Conservation (phyloP, 805 yeast species). For the Blastobotrys robertii region DNA sequence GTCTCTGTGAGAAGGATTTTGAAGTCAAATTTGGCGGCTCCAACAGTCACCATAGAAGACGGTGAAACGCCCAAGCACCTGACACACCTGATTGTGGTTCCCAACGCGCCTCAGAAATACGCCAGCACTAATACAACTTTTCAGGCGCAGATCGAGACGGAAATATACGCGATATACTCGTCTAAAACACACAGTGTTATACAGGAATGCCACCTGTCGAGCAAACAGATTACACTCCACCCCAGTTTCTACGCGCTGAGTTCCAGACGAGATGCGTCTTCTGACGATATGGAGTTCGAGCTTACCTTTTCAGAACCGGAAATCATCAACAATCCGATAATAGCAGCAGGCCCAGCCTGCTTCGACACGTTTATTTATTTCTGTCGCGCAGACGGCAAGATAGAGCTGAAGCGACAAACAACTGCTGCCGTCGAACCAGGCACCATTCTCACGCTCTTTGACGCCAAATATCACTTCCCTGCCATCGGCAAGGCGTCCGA, state of each 20-base stretch:
- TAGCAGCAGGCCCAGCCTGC: constrained; percentile 7
- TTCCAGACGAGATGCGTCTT: constrained; percentile 6
- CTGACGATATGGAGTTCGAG: constrained; percentile 7
- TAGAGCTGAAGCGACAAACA: constrained; percentile 12
- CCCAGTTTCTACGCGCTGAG: constrained; percentile 13
- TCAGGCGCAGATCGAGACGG: constrained; percentile 2
- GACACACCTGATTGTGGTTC: constrained; percentile 10
- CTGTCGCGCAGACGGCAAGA: constrained; percentile 11
- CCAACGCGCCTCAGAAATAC: constrained; percentile 7
- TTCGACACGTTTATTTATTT: constrained; percentile 11
- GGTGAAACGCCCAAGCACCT: constrained; percentile 1
- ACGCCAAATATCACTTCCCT: constrained; percentile 18
- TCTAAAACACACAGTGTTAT: constrained; percentile 4
- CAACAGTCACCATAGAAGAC: background rate
- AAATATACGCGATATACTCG: constrained; percentile 11
- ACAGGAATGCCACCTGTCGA: constrained; percentile 9
- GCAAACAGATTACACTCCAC: constrained; percentile 11
- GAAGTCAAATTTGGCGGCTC: constrained; percentile 4
- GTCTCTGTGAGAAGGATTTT: constrained; percentile 2
- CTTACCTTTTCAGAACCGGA: constrained; percentile 7
- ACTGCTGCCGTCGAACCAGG: constrained; percentile 8
- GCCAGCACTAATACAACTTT: background rate
- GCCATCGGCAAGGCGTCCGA: constrained; percentile 8
- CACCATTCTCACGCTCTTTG: constrained; percentile 12
- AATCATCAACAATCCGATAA: constrained; percentile 8